Percentiles rank a stretch among this genome's conserved stretches.
Evolutionary conservation across 176 grass and related monocot species (phyloP).

Genomic region (Chrysopogon serrulatus): DNA sequence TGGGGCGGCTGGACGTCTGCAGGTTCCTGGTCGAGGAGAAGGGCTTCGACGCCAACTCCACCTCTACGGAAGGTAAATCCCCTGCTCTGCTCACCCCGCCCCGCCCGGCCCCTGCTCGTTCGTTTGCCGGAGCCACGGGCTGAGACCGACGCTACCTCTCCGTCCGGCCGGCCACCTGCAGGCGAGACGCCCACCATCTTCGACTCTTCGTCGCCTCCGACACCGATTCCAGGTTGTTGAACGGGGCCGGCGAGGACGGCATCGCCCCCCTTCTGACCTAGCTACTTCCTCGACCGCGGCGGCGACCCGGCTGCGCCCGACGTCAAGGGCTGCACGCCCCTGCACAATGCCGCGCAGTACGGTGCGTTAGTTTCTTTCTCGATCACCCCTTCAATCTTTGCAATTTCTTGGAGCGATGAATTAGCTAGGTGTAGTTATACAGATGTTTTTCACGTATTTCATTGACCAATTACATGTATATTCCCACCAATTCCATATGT

Average conservation of each 20-base stretch:
- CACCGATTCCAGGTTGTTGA: not conserved
- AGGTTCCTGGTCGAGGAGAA: slow-evolving; percentile 39
- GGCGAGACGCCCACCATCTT: slow-evolving; percentile 34
- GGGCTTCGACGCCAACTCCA: slow-evolving; percentile 16
- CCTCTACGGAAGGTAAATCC: not conserved
- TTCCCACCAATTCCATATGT: too few species aligned
- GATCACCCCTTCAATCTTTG: too few species aligned
- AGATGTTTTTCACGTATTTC: too few species aligned
- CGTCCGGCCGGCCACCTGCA: too few species aligned
- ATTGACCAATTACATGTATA: too few species aligned
- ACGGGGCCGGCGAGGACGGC: too few species aligned
- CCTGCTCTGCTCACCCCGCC: too few species aligned
- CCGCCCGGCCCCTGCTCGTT: too few species aligned
- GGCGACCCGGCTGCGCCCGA: slow-evolving; percentile 17
- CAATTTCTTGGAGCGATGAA: slow-evolving; percentile 28
- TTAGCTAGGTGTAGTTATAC: too few species aligned
- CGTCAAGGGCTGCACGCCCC: slow-evolving; percentile 17
- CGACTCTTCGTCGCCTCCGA: slow-evolving; percentile 11
- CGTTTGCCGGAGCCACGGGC: too few species aligned
- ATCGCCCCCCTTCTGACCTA: not conserved
- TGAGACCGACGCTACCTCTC: too few species aligned
- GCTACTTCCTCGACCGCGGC: slow-evolving; percentile 27
- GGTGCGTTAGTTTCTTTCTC: slow-evolving; percentile 14
- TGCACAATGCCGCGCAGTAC: slow-evolving; percentile 24
- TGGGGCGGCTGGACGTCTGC: slow-evolving; percentile 22